Conservation (phyloP, 257 asterid genomes). For the Nicotiana paniculata region DNA sequence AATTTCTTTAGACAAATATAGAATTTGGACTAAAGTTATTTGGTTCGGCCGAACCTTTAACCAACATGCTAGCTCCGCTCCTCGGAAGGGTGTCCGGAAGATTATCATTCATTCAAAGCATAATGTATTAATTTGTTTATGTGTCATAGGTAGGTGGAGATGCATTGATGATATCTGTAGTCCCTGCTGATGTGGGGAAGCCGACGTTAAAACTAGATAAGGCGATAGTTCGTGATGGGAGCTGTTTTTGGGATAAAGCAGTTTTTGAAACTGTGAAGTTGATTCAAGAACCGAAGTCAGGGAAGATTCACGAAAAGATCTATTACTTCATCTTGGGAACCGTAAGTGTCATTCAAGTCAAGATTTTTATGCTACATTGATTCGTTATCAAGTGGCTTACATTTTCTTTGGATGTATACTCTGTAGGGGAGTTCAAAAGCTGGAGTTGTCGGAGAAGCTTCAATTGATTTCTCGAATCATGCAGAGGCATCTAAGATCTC, state of each 20-base stretch:
- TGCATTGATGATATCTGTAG: conserved; percentile 70
- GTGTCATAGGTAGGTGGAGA: conserved; percentile 51
- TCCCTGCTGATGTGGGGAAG: conserved; percentile 85
- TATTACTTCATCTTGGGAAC: conserved; percentile 80
- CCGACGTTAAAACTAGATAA: conserved; percentile 69
- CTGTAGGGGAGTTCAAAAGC: conserved; percentile 53
- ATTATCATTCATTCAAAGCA: background rate
- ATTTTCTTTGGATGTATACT: background rate
- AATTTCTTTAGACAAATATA: no score
- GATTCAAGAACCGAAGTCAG: conserved; percentile 66
- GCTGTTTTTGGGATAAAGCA: conserved; percentile 86
- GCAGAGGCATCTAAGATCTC: conserved; percentile 64
- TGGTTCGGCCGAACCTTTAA: no score
- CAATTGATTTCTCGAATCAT: conserved; percentile 71
- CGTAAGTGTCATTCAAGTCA: conserved; percentile 30
- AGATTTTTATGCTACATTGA: background rate
- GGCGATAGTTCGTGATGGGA: conserved; percentile 68
- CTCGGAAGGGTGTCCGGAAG: background rate
- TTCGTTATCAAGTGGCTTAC: background rate
- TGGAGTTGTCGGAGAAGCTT: conserved; percentile 79
- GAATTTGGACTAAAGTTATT: no score
- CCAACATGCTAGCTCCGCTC: no score
- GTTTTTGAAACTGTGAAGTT: conserved; percentile 77
- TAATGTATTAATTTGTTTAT: conserved; percentile 18
- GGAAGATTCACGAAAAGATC: conserved; percentile 79